A percentile compares a stretch with the other conserved stretches of the same genome.
These are phyloP conservation scores for Claviceps paspali DNA, from an alignment of 2,329 filamentous ascomycete species.

Conservation along the genomic window DNA sequence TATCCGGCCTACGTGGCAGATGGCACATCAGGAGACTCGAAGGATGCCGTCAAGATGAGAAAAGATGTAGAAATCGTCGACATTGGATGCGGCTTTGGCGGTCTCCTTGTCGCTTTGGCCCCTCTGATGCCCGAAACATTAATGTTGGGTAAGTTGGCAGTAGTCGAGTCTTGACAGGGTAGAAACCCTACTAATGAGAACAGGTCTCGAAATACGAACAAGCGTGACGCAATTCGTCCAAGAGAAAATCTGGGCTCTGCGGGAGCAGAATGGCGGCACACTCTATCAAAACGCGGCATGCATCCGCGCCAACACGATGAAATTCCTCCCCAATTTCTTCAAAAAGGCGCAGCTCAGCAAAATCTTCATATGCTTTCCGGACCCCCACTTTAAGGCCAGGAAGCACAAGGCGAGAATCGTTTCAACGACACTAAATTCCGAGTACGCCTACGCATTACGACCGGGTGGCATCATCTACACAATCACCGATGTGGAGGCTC, in stretches of 20 bases:
- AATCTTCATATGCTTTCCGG: constrained; percentile 96
- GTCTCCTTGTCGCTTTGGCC: constrained; percentile 71
- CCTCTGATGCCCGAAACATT: constrained; percentile 68
- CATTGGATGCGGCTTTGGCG: constrained; percentile 94
- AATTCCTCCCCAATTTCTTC: constrained; percentile 99
- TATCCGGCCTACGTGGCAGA: constrained; percentile 58
- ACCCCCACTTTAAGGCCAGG: constrained; percentile 92
- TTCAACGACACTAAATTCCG: constrained; percentile 70
- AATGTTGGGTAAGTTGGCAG: constrained; percentile 50
- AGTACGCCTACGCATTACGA: constrained; percentile 77
- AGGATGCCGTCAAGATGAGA: constrained; percentile 14
- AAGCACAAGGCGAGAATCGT: constrained; percentile 98
- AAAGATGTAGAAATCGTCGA: constrained; percentile 83
- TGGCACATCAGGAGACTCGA: constrained; percentile 13
- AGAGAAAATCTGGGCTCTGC: constrained; percentile 70
- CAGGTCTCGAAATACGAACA: constrained; percentile 81
- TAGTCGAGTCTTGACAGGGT: neutral
- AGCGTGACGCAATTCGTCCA: constrained; percentile 85
- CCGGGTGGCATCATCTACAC: constrained; percentile 86
- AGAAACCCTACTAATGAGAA: constrained; percentile 3
- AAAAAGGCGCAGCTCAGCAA: constrained; percentile 63
- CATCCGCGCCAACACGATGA: constrained; percentile 92
- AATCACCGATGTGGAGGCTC: constrained; percentile 90
- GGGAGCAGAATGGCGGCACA: constrained; percentile 42
- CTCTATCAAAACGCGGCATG: constrained; percentile 78